phyloP scores from a whole-genome alignment of 306 rosid species.

The Bauhinia variegata region DNA sequence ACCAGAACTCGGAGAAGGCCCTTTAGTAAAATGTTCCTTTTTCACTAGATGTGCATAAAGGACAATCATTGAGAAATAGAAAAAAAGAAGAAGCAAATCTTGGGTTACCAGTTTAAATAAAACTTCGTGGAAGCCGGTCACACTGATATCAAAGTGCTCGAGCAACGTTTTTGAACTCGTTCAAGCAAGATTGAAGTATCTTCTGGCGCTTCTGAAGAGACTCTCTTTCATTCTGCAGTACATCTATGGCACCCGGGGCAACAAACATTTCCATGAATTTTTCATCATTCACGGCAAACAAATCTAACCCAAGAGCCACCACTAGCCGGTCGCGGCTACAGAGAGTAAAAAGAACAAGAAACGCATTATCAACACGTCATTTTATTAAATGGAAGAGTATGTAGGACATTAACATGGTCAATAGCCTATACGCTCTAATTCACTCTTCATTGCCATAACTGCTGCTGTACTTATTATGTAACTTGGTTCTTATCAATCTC shows the following conservation, averaged over 20 bases:
- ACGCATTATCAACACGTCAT: neutral
- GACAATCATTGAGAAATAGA: neutral
- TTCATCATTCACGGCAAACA: constrained; percentile 92
- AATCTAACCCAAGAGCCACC: constrained; percentile 80
- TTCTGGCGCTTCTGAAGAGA: constrained; percentile 85
- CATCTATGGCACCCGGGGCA: constrained; percentile 84
- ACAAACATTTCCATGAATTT: constrained; percentile 96
- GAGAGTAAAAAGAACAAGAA: constrained; percentile 11
- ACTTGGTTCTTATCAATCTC: no score
- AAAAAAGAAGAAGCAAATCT: neutral
- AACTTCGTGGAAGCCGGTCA: constrained; percentile 1
- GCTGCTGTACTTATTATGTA: no score
- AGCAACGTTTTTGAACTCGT: constrained; percentile 78
- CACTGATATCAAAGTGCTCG: constrained; percentile 55
- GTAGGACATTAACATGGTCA: neutral
- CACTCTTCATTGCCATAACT: no score
- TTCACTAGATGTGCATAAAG: constrained; percentile 44
- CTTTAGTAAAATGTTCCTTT: neutral
- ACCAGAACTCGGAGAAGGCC: neutral
- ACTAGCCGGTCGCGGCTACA: constrained; percentile 84
- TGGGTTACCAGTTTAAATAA: constrained; percentile 6
- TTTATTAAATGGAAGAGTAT: no score
- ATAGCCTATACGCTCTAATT: no score
- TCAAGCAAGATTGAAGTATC: constrained; percentile 82
- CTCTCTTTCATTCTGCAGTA: constrained; percentile 65